Evolutionary conservation across 2,329 filamentous ascomycete species (phyloP).

Genomic region (Nemania sp.): DNA sequence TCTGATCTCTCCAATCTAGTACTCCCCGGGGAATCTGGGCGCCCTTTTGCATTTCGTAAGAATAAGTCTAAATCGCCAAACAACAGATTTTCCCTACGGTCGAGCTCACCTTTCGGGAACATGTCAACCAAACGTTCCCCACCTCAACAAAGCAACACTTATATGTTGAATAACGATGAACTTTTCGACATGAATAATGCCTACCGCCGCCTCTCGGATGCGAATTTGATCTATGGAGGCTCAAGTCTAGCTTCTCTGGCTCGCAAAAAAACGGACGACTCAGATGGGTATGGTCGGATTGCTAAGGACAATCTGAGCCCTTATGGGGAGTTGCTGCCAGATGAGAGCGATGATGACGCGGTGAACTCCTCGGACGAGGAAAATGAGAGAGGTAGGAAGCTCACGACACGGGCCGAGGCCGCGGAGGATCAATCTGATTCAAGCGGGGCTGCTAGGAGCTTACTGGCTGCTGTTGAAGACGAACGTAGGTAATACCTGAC

Average conservation of each 20-base stretch:
- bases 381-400: slow-evolving; percentile 70
- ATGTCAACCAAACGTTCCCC: slow-evolving; percentile 53
- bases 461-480: slow-evolving; percentile 81
- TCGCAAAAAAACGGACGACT: slow-evolving; percentile 63
- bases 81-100: slow-evolving; percentile 61
- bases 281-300: slow-evolving; percentile 65
- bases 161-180: slow-evolving; percentile 70
- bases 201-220: slow-evolving; percentile 78
- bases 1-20: slow-evolving; percentile 63
- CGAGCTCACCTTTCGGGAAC: slow-evolving; percentile 59
- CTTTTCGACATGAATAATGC: slow-evolving; percentile 76
- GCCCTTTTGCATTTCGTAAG: slow-evolving; percentile 55
- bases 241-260: slow-evolving; percentile 73
- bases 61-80: slow-evolving; percentile 67
- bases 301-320: slow-evolving; percentile 75
- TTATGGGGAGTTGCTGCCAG: slow-evolving; percentile 72
- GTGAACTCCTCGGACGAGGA: slow-evolving; percentile 74
- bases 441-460: slow-evolving; percentile 60
- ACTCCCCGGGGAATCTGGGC: slow-evolving; percentile 60
- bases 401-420: slow-evolving; percentile 61
- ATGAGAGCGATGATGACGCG: slow-evolving; percentile 74
- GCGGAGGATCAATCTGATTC: slow-evolving; percentile 53
- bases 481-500: slow-evolving; percentile 70
- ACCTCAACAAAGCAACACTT: slow-evolving; percentile 53
- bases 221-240: slow-evolving; percentile 72